Conservation (phyloP, 177 flowering plant species). For the Tripterygium wilfordii region DNA sequence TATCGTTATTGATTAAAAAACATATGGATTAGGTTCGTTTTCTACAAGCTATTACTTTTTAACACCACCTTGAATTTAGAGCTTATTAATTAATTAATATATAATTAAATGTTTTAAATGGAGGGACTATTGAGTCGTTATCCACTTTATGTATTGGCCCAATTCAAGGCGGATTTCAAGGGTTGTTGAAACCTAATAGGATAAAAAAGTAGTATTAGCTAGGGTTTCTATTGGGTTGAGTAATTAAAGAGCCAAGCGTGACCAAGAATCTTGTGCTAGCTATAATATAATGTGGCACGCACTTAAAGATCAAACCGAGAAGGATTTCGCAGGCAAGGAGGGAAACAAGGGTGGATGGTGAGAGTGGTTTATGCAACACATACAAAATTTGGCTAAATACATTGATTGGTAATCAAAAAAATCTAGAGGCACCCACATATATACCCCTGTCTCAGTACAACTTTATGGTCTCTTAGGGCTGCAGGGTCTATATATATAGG, state of each 20-base stretch:
- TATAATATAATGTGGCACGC: background rate
- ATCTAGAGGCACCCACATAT: conserved; percentile 6
- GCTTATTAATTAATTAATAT: conserved; percentile 7
- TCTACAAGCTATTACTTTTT: background rate
- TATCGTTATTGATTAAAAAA: no score
- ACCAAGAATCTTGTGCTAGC: no score
- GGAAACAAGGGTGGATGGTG: conserved; percentile 18
- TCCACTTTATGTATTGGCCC: conserved; percentile 10
- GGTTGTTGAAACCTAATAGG: conserved; percentile 16
- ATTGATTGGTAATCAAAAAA: background rate
- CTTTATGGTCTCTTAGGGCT: no score
- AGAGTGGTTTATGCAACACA: conserved; percentile 15
- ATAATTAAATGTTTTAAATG: no score
- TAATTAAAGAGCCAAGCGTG: no score
- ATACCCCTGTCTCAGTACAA: no score
- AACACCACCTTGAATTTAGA: conserved; percentile 3
- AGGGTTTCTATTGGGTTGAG: background rate
- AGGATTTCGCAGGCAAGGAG: conserved; percentile 10
- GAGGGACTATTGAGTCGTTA: conserved; percentile 10
- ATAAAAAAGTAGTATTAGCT: no score
- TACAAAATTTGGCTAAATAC: conserved; percentile 13
- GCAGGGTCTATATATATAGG: no score
- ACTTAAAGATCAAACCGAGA: conserved; percentile 5
- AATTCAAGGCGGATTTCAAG: conserved; percentile 27
- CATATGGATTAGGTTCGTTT: background rate